A percentile compares a stretch with the other conserved stretches of the same genome.
Evolutionary conservation across 2,329 filamentous ascomycete species (phyloP).

Genomic region (Colletotrichum sp.): DNA sequence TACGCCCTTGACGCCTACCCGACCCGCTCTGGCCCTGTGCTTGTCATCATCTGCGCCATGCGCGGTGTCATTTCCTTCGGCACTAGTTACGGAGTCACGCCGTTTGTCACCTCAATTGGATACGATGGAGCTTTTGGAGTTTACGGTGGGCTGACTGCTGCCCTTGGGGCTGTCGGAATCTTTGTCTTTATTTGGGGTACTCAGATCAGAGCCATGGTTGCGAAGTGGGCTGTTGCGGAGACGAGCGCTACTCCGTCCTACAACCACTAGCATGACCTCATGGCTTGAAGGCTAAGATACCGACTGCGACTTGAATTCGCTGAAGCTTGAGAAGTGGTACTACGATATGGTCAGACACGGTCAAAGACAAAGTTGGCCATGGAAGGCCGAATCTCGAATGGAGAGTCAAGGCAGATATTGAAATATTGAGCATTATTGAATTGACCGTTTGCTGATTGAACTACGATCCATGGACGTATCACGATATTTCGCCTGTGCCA

Average conservation of each 20-base stretch:
- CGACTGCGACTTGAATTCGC: neutral
- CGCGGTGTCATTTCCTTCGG: constrained; percentile 51
- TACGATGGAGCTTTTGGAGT: constrained; percentile 37
- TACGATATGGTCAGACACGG: neutral
- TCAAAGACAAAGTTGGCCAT: no score
- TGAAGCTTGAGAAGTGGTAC: neutral
- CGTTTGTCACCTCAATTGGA: constrained; percentile 30
- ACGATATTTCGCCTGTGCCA: no score
- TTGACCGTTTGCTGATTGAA: neutral
- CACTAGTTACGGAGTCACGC: constrained; percentile 30
- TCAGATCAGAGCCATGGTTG: constrained; percentile 25
- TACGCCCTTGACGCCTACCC: constrained; percentile 50
- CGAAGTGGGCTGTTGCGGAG: constrained; percentile 1
- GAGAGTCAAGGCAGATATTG: no score
- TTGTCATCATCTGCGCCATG: constrained; percentile 51
- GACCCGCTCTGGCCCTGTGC: constrained; percentile 41
- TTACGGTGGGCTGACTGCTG: constrained; percentile 34
- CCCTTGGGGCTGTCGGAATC: constrained; percentile 31
- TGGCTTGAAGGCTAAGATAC: neutral
- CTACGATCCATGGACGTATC: no score
- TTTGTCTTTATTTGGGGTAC: constrained; percentile 37
- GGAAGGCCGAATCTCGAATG: no score
- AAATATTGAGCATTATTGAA: neutral
- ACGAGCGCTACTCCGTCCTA: neutral
- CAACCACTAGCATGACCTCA: neutral